Percentiles rank a stretch among this genome's conserved stretches.
These are phyloP conservation scores for Claviceps fusiformis DNA, from an alignment of 2,329 filamentous ascomycete genomes.

Conservation along the genomic window DNA sequence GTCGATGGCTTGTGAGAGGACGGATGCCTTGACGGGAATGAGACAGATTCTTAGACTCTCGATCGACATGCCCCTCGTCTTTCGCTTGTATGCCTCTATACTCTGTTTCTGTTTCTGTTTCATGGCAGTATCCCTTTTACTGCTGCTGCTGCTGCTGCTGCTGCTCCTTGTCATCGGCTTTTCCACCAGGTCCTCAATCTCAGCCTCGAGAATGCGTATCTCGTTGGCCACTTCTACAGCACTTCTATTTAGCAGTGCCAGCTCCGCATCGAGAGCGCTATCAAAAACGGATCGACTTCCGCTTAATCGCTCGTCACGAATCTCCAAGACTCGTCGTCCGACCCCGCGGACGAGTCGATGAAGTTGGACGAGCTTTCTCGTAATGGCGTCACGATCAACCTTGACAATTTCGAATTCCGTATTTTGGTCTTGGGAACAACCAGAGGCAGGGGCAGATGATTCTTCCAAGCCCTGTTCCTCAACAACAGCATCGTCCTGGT, in stretches of 20 bases:
- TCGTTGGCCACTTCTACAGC: conserved; percentile 6
- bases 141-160: no score
- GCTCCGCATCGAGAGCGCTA: conserved; percentile 18
- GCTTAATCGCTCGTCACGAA: conserved; percentile 2
- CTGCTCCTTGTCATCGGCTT: neutral
- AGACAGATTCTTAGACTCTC: conserved; percentile 41
- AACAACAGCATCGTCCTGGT: neutral
- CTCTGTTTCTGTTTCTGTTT: conserved; percentile 10
- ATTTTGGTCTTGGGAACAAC: neutral
- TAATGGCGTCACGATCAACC: conserved; percentile 2
- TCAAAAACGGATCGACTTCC: neutral
- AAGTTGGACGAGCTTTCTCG: conserved; percentile 1
- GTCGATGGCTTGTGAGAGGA: conserved; percentile 43
- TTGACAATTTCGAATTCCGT: neutral
- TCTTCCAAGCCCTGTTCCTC: neutral
- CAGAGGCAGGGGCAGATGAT: neutral
- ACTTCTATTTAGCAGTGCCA: conserved; percentile 9
- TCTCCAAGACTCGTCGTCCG: conserved; percentile 2
- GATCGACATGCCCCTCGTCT: conserved; percentile 44
- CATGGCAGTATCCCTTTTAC: neutral
- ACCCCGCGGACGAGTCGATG: conserved; percentile 2
- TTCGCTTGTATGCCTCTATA: conserved; percentile 40
- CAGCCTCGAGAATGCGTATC: conserved; percentile 6
- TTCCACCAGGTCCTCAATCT: conserved; percentile 4
- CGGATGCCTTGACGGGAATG: conserved; percentile 45